These are phyloP conservation scores for Xanthoconium stramineum DNA, from an alignment of 768 basidiomycete genomes.

Conservation along the genomic window DNA sequence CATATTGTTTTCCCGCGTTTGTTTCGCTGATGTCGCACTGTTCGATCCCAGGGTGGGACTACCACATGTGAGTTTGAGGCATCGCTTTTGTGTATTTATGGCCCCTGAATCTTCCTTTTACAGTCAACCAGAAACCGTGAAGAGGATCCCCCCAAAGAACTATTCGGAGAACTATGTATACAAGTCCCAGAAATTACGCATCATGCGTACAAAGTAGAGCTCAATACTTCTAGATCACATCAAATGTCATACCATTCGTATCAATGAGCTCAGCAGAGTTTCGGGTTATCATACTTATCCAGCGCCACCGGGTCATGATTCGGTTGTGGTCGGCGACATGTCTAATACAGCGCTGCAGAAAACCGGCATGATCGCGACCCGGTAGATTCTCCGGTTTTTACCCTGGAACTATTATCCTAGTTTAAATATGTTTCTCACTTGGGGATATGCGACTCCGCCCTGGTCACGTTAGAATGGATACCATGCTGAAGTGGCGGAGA, in stretches of 20 bases:
- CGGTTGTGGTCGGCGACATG: neutral
- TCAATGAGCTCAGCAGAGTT: neutral
- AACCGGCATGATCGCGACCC: no score
- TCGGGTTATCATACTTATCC: neutral
- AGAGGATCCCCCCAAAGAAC: constrained; percentile 79
- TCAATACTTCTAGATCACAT: constrained; percentile 1
- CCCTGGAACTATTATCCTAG: neutral
- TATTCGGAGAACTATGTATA: constrained; percentile 92
- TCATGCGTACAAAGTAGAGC: constrained; percentile 86
- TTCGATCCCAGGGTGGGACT: constrained; percentile 76
- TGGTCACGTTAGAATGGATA: neutral
- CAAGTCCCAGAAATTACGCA: constrained; percentile 72
- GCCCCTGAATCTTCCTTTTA: constrained; percentile 4
- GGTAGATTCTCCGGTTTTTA: neutral
- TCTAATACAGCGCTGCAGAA: no score
- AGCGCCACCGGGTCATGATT: neutral
- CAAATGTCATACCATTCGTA: neutral
- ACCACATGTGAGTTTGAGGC: constrained; percentile 68
- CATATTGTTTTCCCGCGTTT: neutral
- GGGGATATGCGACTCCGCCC: neutral
- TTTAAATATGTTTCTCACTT: neutral
- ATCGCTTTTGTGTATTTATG: neutral
- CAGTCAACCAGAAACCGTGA: constrained; percentile 58
- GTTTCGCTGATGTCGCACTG: neutral
- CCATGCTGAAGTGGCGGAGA: neutral